Evolutionary conservation across 352 stramenopile genomes (phyloP).

Genomic region (Globisporangium megalacanthum): DNA sequence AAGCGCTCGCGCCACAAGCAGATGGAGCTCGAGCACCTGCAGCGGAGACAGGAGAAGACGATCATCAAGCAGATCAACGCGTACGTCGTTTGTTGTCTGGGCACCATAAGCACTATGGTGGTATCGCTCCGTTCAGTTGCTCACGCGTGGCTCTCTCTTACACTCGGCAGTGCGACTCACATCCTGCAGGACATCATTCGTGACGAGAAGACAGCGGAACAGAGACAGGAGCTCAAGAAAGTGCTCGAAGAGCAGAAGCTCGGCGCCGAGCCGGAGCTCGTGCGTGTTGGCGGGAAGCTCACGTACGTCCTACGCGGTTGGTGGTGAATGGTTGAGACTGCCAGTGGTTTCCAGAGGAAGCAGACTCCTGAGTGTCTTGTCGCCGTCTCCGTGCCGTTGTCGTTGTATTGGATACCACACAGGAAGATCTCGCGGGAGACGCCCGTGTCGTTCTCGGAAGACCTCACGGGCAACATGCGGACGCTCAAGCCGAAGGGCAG

Average conservation of each 20-base stretch:
- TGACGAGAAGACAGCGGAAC: conserved; percentile 50
- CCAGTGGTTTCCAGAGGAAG: no score
- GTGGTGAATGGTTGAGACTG: no score
- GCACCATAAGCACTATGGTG: no score
- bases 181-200: conserved; percentile 67
- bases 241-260: conserved; percentile 72
- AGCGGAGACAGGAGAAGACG: conserved; percentile 56
- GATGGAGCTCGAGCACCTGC: conserved; percentile 66
- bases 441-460: conserved; percentile 67
- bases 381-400: no score
- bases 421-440: conserved; percentile 75
- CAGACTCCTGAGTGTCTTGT: background rate
- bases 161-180: conserved; percentile 50
- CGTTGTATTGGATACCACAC: no score
- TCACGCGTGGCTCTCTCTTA: conserved; percentile 3
- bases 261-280: conserved; percentile 52
- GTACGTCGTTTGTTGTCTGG: conserved; percentile 41
- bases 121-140: conserved; percentile 4
- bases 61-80: conserved; percentile 85
- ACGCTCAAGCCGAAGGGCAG: conserved; percentile 77
- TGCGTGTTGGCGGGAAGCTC: conserved; percentile 68
- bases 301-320: conserved; percentile 32
- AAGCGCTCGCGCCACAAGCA: conserved; percentile 76
- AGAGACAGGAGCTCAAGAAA: conserved; percentile 78
- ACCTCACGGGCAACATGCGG: conserved; percentile 76